Percentiles rank a stretch among this genome's conserved stretches.
These are phyloP conservation scores for Cytospora piceae DNA, from an alignment of 2,329 filamentous ascomycete species.

Conservation along the genomic window DNA sequence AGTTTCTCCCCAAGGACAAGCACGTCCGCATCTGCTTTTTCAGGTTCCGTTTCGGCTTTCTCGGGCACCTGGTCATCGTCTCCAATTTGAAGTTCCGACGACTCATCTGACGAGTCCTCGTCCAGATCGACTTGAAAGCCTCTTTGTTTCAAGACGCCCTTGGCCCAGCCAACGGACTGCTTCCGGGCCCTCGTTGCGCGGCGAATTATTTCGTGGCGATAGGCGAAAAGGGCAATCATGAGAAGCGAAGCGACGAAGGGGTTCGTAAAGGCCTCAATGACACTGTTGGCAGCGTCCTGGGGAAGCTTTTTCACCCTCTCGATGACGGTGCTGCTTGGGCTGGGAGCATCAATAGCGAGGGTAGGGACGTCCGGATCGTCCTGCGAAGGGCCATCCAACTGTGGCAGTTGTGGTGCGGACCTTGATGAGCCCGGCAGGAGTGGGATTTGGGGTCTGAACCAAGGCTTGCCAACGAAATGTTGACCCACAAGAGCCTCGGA, in stretches of 20 bases:
- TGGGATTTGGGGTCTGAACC: slow-evolving; percentile 34
- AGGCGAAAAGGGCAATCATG: slow-evolving; percentile 46
- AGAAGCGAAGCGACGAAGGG: slow-evolving; percentile 55
- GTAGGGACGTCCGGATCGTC: slow-evolving; percentile 41
- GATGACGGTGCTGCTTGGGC: slow-evolving; percentile 44
- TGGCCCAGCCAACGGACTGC: slow-evolving; percentile 33
- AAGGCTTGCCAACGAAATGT: slow-evolving; percentile 61
- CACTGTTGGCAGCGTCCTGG: slow-evolving; percentile 52
- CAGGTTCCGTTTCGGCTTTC: slow-evolving; percentile 1
- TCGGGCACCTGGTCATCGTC: background rate
- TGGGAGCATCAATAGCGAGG: slow-evolving; percentile 30
- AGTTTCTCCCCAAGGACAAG: background rate
- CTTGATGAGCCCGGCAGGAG: slow-evolving; percentile 29
- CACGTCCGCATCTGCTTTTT: background rate
- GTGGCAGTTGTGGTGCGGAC: slow-evolving; percentile 7
- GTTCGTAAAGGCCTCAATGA: slow-evolving; percentile 60
- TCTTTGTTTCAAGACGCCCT: slow-evolving; percentile 22
- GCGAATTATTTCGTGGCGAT: slow-evolving; percentile 50
- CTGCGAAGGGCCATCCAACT: slow-evolving; percentile 30
- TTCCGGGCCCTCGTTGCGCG: slow-evolving; percentile 43
- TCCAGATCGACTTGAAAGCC: slow-evolving; percentile 23
- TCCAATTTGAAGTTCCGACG: slow-evolving; percentile 5
- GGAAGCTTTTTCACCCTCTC: slow-evolving; percentile 56
- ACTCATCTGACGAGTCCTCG: slow-evolving; percentile 21
- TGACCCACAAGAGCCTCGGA: slow-evolving; percentile 71